Evolutionary conservation across 345 rosid species (phyloP), one percentile per base, ranked within the genome.

Genomic region (Excoecaria agallocha): DNA sequence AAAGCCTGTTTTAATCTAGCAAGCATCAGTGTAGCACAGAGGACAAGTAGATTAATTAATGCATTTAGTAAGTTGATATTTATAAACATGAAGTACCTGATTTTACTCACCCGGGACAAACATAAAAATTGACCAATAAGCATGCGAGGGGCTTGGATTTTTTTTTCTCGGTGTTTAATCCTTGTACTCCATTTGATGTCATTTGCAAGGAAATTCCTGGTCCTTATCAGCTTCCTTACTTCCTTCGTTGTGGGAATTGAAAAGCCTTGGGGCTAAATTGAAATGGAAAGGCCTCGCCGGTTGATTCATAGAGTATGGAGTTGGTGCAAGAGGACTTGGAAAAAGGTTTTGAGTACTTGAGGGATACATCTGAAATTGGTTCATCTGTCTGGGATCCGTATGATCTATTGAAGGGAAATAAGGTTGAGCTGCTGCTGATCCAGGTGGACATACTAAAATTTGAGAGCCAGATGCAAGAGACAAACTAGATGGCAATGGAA

Each of bases 321-420:
- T 66, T 58, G 79, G 65, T n/a, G 73, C 8, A 51, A 57, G 55
- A 20, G 74, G 56, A 46, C 65, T 77, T 46, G 79, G 48, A 20
- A 67, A 71, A 43, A 39, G 50, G 69, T 66, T 80, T 78, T 84
- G 86, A 43, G 84, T 62, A 59, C 49, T 78, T 22, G 91, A 74
- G 65, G 74, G 73, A 76, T 83, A 78, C 87, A 86, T 79, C 48
- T 87, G 91, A 69, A 84, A 84, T 17, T 83, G 90, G 69, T 75
- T 89, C 61, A 85, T 76, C 70, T 85, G 86, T 20, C 81, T 68
- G 11, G 81, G 77, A 68, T 78, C 70, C 25, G 52, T 60, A 30
- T 78, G 74, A 35, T 22, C 24, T 24, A 71, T 46, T 22, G 75
- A 66, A 67, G 80, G 69, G 55, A 77, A 71, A 72, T 67, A 59